These are phyloP conservation scores for Boletus sp. DNA, from an alignment of 1,284 basidiomycete genomes.

Conservation along the genomic window DNA sequence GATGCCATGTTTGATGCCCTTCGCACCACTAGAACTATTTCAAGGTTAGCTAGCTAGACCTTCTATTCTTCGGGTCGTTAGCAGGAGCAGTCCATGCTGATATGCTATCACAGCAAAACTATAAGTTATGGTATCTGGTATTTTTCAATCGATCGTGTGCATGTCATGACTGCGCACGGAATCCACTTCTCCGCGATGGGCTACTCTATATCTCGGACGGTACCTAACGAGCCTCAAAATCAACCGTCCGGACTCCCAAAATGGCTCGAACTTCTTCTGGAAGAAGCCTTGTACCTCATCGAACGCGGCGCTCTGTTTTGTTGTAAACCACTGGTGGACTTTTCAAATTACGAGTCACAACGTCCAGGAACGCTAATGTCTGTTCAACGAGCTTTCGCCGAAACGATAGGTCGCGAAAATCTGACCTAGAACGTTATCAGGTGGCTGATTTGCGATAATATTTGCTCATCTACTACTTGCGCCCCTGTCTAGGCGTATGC, in stretches of 20 bases:
- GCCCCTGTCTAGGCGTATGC: slow-evolving; percentile 70
- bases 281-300: slow-evolving; percentile 90
- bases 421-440: slow-evolving; percentile 86
- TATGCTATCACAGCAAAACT: slow-evolving; percentile 50
- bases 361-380: slow-evolving; percentile 71
- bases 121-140: slow-evolving; percentile 75
- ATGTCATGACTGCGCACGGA: slow-evolving; percentile 69
- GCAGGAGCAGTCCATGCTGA: slow-evolving; percentile 3
- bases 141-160: slow-evolving; percentile 57
- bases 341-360: slow-evolving; percentile 36
- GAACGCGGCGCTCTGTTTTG: slow-evolving; percentile 87
- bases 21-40: slow-evolving; percentile 66
- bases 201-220: slow-evolving; percentile 52
- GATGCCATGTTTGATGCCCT: slow-evolving; percentile 84
- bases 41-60: slow-evolving; percentile 60
- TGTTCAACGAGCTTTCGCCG: slow-evolving; percentile 84
- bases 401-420: slow-evolving; percentile 77
- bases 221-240: slow-evolving; percentile 23
- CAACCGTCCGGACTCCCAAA: slow-evolving; percentile 44
- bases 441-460: slow-evolving; percentile 38
- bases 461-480: slow-evolving; percentile 4
- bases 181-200: slow-evolving; percentile 79
- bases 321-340: slow-evolving; percentile 49
- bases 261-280: slow-evolving; percentile 83
- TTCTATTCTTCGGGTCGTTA: too few relatives aligned